Evolutionary conservation across 2,329 filamentous ascomycete genomes (phyloP).

Genomic region (Fusarium xyrophilum): DNA sequence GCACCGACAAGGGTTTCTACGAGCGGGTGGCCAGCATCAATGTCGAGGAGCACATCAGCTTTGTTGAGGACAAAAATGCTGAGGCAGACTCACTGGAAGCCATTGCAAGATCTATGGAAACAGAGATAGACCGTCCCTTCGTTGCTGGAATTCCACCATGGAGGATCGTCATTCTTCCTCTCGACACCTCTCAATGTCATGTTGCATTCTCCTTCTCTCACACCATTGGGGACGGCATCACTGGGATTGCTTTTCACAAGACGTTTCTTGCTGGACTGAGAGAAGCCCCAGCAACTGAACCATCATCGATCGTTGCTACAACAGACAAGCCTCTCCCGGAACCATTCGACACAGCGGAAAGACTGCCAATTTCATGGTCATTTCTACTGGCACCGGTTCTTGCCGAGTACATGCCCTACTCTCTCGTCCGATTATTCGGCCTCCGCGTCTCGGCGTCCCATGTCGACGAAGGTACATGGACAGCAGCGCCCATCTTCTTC

Average conservation of each 20-base stretch:
- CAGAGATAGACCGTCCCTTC: conserved; percentile 29
- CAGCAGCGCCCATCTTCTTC: conserved; percentile 20
- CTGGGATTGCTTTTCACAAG: conserved; percentile 35
- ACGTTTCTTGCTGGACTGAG: conserved; percentile 26
- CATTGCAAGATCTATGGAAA: conserved; percentile 17
- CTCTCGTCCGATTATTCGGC: conserved; percentile 23
- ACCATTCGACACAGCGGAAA: conserved; percentile 36
- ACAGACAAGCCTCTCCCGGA: conserved; percentile 8
- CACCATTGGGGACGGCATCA: conserved; percentile 35
- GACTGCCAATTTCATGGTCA: conserved; percentile 37
- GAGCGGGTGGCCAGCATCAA: conserved; percentile 28
- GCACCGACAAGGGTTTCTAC: conserved; percentile 35
- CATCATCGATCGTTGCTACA: neutral
- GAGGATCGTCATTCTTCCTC: conserved; percentile 33
- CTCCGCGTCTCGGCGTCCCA: conserved; percentile 17
- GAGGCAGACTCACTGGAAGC: neutral
- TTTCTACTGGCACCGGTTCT: conserved; percentile 34
- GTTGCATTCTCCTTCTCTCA: conserved; percentile 37
- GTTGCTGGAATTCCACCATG: conserved; percentile 28
- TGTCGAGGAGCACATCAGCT: conserved; percentile 28
- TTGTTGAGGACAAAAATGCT: neutral
- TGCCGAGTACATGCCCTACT: conserved; percentile 22
- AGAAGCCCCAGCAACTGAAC: neutral
- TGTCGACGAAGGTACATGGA: conserved; percentile 33
- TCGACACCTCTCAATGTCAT: conserved; percentile 19